Conservation (phyloP, 1,284 basidiomycete genomes). For the Papiliotrema laurentii region DNA sequence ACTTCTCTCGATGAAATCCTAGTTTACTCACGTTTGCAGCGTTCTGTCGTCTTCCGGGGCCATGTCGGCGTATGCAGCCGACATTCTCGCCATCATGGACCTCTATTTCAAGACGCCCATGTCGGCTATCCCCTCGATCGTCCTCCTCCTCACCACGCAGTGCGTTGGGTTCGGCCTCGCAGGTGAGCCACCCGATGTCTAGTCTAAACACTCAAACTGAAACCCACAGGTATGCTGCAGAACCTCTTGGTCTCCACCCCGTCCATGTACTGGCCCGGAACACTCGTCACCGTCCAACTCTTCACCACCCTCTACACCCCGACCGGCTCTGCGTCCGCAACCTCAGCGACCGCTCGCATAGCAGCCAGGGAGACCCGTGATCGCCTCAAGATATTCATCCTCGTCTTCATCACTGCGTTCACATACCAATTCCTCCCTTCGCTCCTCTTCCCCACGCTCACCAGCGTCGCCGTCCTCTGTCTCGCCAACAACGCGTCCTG, state of each 20-base stretch:
- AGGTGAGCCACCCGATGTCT: slow-evolving; percentile 40
- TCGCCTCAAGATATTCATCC: slow-evolving; percentile 49
- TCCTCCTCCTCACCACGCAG: slow-evolving; percentile 55
- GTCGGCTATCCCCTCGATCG: slow-evolving; percentile 47
- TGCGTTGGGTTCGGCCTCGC: slow-evolving; percentile 55
- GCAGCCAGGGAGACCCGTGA: slow-evolving; percentile 37
- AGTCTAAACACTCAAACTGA: no score
- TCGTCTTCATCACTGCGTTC: slow-evolving; percentile 47
- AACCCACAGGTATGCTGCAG: slow-evolving; percentile 42
- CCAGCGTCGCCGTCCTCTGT: slow-evolving; percentile 51
- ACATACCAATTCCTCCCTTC: slow-evolving; percentile 52
- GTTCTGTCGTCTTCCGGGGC: slow-evolving; percentile 52
- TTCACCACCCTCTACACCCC: slow-evolving; percentile 55
- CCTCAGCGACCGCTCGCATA: slow-evolving; percentile 13
- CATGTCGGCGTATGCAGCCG: slow-evolving; percentile 47
- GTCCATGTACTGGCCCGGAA: slow-evolving; percentile 50
- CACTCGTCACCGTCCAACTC: slow-evolving; percentile 51
- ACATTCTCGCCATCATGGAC: slow-evolving; percentile 50
- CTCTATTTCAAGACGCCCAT: slow-evolving; percentile 49
- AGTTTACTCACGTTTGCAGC: background rate
- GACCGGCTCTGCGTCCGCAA: no score
- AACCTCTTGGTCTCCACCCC: slow-evolving; percentile 44
- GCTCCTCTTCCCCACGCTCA: slow-evolving; percentile 51
- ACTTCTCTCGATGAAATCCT: background rate
- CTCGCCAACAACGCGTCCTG: slow-evolving; percentile 48